Base-by-base conservation (phyloP, 352 stramenopile genomes). In the Phytophthora capsici region DNA sequence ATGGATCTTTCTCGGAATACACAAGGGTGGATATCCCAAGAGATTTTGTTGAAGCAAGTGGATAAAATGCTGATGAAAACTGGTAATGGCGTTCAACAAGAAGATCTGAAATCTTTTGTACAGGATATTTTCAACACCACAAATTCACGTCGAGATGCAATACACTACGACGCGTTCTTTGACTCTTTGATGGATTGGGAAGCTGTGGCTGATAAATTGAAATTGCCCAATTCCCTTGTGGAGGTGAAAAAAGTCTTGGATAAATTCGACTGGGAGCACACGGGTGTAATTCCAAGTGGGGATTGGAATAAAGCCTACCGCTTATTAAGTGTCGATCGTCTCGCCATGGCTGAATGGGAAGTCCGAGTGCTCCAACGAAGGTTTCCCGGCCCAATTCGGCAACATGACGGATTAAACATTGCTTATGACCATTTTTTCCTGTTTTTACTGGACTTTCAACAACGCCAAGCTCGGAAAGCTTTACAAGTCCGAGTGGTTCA, bases 261-360 rank as follows among this genome's bases (percentile, higher is more conserved):
- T 48, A 56, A 67, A 3, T 90, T 86, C 50, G 81, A 90, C 54
- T 86, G 67, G 69, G 38, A 83, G 4, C 53, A 56, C 6, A 43
- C 75, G 10, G 78, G 75, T 4, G 65, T 44, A 9, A 82, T 90
- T 36, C 53, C 52, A 16, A 48, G 51, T 9, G 57, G 76, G 2
- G 81, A 90, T 49, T 87, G 77, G 76, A 69, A 71, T 57, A 82
- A 79, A 52, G 77, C 68, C 0, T 90, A 78, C 63, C 68, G 75
- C 0, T 41, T 75, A 6, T 50, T 84, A 8, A 67, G 47, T 59
- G 26, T 34, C 0, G 32, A 34, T 0, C 9, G 30, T 0, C 57
- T 49, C 12, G 43, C 40, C 4, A 57, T 90, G 50, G 40, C 38
- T 0, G 66, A 75, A 12, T 90, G 81, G 78, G 65, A 85, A 36